Base-by-base conservation (phyloP, 2,329 filamentous ascomycete species). In the Phialemoniopsis sp. region DNA sequence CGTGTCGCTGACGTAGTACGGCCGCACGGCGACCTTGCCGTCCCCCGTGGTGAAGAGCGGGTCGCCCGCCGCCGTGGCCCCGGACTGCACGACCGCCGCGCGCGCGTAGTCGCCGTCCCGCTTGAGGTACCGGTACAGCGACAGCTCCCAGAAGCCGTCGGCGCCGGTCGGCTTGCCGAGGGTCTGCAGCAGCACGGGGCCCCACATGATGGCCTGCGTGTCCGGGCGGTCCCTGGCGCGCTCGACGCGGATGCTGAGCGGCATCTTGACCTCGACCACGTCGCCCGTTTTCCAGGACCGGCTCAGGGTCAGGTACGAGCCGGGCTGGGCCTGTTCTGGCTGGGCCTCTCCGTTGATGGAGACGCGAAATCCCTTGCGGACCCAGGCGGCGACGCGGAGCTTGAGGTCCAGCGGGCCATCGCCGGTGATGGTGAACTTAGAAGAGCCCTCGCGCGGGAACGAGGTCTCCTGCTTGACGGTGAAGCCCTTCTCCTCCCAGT, bases 141-240 rank as follows among this genome's bases (percentile, higher is more conserved):
- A 58, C 8, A 58, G 36, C 35, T 54, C 48, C 40, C 43, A 48
- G 42, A 42, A 58, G 18, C 50, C 50, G 38, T 43, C 50, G 19
- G 37, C 42, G 32, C 37, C 45, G 36, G 34, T 42, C 14, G 55
- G 51, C 4, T 26, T 46, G 32, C 57, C 57, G 33, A 59, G 40
- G 29, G 49, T 45, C 39, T 59, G 57, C 19, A 59, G 52, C 3
- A 57, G 29, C 8, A 57, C 32, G 1, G 57, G 57, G 1, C 57
- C 57, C 54, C 54, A 57, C 46, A 57, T 48, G 46, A 59, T 46
- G 15, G 50, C 46, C 39, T 59, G 57, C 8, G 55, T 59, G 31
- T 59, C 56, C 1, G 57, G 56, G 13, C 56, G 53, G 46, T 59
- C 57, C 5, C 49, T 43, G 3, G 55, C 50, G 29, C 56, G 53